Evolutionary conservation across 2,329 filamentous ascomycete species (phyloP).

Genomic region (Alternaria sp.): DNA sequence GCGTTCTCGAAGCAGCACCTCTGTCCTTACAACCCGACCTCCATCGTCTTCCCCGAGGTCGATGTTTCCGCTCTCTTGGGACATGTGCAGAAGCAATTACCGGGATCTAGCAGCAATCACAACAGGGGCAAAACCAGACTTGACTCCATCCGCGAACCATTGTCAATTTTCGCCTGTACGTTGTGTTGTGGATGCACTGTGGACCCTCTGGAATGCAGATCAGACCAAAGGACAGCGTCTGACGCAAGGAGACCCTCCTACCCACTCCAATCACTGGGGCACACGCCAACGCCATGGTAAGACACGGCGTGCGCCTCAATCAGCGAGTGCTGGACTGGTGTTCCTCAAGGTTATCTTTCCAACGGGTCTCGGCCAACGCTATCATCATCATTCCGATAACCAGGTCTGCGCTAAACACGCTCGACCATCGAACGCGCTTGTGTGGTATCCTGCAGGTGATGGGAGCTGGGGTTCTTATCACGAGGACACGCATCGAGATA

Average conservation of each 20-base stretch:
- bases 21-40: conserved; percentile 30
- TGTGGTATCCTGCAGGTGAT: conserved; percentile 25
- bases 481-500: conserved; percentile 23
- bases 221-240: conserved; percentile 10
- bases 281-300: conserved; percentile 20
- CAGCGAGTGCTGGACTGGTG: conserved; percentile 22
- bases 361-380: conserved; percentile 18
- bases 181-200: background rate
- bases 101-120: conserved; percentile 2
- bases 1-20: conserved; percentile 40
- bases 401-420: conserved; percentile 33
- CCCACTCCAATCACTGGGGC: conserved; percentile 11
- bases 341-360: conserved; percentile 28
- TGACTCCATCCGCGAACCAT: background rate
- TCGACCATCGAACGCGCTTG: conserved; percentile 23
- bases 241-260: conserved; percentile 21
- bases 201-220: conserved; percentile 28
- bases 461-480: conserved; percentile 28
- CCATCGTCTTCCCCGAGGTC: conserved; percentile 40
- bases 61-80: conserved; percentile 12
- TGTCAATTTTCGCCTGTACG: background rate
- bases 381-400: conserved; percentile 33
- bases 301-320: conserved; percentile 24
- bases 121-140: background rate
- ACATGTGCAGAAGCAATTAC: conserved; percentile 2